phyloP scores from a whole-genome alignment of 163 green algal genomes.

The Prototheca cutis region DNA sequence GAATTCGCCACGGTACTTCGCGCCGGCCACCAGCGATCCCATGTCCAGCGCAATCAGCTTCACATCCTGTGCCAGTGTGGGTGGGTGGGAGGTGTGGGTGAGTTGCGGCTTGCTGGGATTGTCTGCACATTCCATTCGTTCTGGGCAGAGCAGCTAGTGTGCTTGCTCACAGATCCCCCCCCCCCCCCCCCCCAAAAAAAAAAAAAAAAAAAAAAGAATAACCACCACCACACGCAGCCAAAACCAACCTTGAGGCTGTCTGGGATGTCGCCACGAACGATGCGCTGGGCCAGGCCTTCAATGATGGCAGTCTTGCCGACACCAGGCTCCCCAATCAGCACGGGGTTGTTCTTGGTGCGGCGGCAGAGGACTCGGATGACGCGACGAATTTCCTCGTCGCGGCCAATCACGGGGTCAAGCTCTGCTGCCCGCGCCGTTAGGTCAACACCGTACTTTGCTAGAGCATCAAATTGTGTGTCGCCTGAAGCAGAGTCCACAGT shows the following conservation, averaged over 20 bases:
- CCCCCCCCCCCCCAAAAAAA: not conserved
- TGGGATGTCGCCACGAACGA: constrained; percentile 84
- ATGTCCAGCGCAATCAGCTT: constrained; percentile 87
- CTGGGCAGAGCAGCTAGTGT: no score
- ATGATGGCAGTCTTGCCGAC: constrained; percentile 89
- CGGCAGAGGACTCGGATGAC: constrained; percentile 32
- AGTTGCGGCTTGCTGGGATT: no score
- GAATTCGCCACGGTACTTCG: constrained; percentile 91
- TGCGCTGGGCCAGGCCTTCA: constrained; percentile 87
- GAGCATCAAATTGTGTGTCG: constrained; percentile 68
- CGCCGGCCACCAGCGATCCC: constrained; percentile 80
- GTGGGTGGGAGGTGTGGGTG: constrained; percentile 9
- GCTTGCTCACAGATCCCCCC: not conserved
- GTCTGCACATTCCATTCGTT: no score
- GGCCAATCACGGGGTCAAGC: constrained; percentile 77
- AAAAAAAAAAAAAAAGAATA: constrained; percentile 1
- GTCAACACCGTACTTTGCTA: constrained; percentile 76
- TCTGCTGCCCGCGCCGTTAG: constrained; percentile 65
- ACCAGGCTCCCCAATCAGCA: constrained; percentile 84
- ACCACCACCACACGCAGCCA: not conserved
- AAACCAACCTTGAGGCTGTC: constrained; percentile 29
- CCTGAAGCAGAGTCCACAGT: constrained; percentile 43
- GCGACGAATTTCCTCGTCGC: constrained; percentile 34
- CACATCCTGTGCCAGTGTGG: constrained; percentile 27
- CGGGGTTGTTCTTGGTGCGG: constrained; percentile 90